Conservation (phyloP, 164 flowering plant species). For the Annona cherimola region DNA sequence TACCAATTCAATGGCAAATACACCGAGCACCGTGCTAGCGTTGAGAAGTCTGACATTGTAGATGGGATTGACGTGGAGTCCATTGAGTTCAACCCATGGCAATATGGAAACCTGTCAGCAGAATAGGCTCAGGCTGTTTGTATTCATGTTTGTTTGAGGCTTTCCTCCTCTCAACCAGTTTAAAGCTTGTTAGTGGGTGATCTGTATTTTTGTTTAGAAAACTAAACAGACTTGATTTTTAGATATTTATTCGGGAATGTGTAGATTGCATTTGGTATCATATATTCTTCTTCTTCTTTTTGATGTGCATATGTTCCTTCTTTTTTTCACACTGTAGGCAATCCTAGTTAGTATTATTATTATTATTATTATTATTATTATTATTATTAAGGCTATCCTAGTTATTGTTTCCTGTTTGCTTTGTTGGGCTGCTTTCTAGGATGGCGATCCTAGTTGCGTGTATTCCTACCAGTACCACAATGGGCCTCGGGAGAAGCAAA, state of each 20-base stretch:
- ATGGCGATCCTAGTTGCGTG: too few relatives aligned
- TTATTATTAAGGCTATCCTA: too few relatives aligned
- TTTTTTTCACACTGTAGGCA: too few relatives aligned
- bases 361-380: too few relatives aligned
- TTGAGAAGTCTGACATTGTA: conserved; percentile 36
- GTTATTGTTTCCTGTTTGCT: too few relatives aligned
- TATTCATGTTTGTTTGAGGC: background rate
- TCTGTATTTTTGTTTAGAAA: conserved; percentile 7
- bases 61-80: conserved; percentile 35
- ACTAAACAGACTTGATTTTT: conserved; percentile 14
- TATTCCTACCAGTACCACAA: too few relatives aligned
- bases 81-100: conserved; percentile 82
- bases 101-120: conserved; percentile 35
- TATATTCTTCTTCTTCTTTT: too few relatives aligned
- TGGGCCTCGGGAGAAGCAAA: background rate
- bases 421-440: too few relatives aligned
- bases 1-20: conserved; percentile 73
- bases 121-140: conserved; percentile 20
- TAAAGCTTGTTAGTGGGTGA: background rate
- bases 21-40: conserved; percentile 45
- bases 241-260: conserved; percentile 16
- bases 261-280: conserved; percentile 3
- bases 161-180: background rate
- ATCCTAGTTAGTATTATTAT: too few relatives aligned
- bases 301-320: too few relatives aligned